Evolutionary conservation across 164 flowering plant genomes (phyloP), one percentile per base, ranked within the genome.

Genomic region (Berberis thunbergii): DNA sequence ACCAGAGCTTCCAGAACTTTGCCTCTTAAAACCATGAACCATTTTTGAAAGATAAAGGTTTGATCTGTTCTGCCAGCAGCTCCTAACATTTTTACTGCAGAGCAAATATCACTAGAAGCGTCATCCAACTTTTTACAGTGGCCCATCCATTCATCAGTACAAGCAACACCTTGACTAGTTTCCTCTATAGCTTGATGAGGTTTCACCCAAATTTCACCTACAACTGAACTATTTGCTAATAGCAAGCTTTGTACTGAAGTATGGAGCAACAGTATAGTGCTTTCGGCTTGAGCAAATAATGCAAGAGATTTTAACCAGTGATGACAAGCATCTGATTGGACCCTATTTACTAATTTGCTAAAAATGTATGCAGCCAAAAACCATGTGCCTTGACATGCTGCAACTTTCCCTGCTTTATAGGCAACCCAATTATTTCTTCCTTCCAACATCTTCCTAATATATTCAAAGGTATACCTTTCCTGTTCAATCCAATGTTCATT

Each of bases 341-440:
- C 88, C 63, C 55, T 75, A 39, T 69, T 73, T 45, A 43, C 58
- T 50, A 87, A 76, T 10, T 80, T 70, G 59, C 64, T 77, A 73
- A 84, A 85, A 67, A 78, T 76, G 66, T 69, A 79, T 43, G 77
- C 61, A 53, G 86, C 80, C 9, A 73, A 67, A 64, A 74, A 73
- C 95, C 92, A 90, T 13, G 77, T 75, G 55, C 91, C 95, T 52
- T 80, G 79, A 71, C 77, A 77, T 45, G 83, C 84, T 49, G 95
- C 92, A 74, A 69, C 65, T 68, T 62, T 80, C 64, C 86, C 95
- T 72, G 74, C 73, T 73, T 59, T 81, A 73, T 90, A 88, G 54
- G 80, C 81, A 60, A 52, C 72, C 97, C 95, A 88, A 63, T 75
- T 64, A 65, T 81, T 75, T 13, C 45, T 57, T 53, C 56, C 67